Evolutionary conservation across 345 rosid genomes (phyloP), one percentile per base, ranked within the genome.

Genomic region (Ceriops decandra): DNA sequence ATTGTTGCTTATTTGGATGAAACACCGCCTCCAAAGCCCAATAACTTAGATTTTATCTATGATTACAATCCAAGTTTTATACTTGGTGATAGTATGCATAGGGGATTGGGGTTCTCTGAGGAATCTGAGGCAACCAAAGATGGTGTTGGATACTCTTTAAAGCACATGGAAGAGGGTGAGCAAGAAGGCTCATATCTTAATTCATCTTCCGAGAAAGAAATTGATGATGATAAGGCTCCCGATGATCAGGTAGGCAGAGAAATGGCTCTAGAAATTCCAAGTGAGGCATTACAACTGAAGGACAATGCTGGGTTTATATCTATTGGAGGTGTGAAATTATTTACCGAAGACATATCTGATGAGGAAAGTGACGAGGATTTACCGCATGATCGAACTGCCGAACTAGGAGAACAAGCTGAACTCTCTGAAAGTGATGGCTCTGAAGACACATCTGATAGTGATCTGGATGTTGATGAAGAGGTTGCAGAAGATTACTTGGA

Each of bases 401-500:
- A 82, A 67, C 60, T 56, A n/a, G 85, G 71, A 60, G 85, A 70
- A 19, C 66, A 57, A 21, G 74, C 35, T 49, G 83, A 72, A 69
- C 74, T 65, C 35, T 87, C 81, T 68, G 91, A 75, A 66, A 81
- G 84, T 68, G 88, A 79, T 59, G 70, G 36, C 74, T 88, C 84
- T 3, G 81, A 74, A 26, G 72, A 73, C 56, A 61, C 57, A 52
- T 86, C 74, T 58, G 88, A 78, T 47, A 79, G 82, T 83, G 84
- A 80, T 69, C 80, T 82, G 0, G 93, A 84, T 65, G 78, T 95
- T 68, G 93, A 88, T 76, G 96, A 90, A 22, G 93, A 82, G 21
- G 87, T 92, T 77, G 98, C 88, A 11, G 79, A 81, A 74, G 99
- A 92, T 84, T 95, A 92, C 81, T 62, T 88, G 64, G 90, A 90